Base-by-base conservation (phyloP, 1,284 basidiomycete species). In the Sporisorium graminicola region DNA sequence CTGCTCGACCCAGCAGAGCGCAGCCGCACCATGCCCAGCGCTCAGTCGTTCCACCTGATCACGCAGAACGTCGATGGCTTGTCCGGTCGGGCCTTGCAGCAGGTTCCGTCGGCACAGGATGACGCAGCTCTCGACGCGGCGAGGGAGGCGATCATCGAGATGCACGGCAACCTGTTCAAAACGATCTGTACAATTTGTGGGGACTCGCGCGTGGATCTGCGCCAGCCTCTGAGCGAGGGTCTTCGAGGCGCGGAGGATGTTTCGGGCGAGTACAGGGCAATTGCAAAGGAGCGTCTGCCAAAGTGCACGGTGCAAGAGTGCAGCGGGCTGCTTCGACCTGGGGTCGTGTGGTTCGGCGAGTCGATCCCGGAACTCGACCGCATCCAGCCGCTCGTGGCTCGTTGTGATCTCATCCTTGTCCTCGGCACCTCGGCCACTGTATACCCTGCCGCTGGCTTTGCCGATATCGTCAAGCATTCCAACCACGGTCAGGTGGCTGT, bases 61-160 rank as follows among this genome's bases (percentile, higher is more conserved):
- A 91, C 90, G 13, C 91, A 91, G 81, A 91, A 92, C 78, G 89
- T 92, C 29, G 91, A 92, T 74, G 89, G 90, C 5, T 87, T 91
- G 13, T 90, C 89, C 70, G 64, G 64, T n/a, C 78, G 86, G 29
- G 88, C 88, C 61, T 24, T 74, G 43, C 46, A 70, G 10, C 29
- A 65, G 51, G 13, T 54, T 5, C 10, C 8, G 5, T 22, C 22
- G 9, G 4, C 54, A 14, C 12, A 14, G 8, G 14, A n/a, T 3
- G 24, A 33, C 31, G 10, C 33, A 7, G 40, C 57, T 8, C n/a
- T 44, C 14, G 42, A 52, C 2, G 24, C 57, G 12, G 42, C 56
- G 1, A 27, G 6, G 10, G 37, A 35, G 46, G 58, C 55, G 31
- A 59, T 79, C 80, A 79, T 91, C 18, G 90, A 92, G 82, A 91